These are phyloP conservation scores for Euphrasia confusa DNA, from an alignment of 257 asterid genomes.

Conservation along the genomic window DNA sequence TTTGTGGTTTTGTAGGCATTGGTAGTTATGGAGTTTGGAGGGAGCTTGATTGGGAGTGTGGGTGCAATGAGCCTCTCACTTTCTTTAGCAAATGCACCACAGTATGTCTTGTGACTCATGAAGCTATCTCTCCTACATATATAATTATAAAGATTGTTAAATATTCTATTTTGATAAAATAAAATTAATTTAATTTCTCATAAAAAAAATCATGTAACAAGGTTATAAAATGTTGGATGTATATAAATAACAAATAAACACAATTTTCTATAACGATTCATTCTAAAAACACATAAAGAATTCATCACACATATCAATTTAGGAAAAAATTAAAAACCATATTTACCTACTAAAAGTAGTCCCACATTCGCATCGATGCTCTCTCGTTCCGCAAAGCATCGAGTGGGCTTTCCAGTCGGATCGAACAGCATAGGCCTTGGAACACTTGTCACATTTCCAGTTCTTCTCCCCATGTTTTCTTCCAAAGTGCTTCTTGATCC, in stretches of 20 bases:
- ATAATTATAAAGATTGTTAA: too few relatives aligned
- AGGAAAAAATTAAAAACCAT: too few relatives aligned
- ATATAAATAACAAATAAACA: too few relatives aligned
- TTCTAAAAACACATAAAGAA: too few relatives aligned
- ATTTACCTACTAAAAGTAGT: conserved; percentile 28
- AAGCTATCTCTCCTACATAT: conserved; percentile 32
- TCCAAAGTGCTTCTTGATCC: conserved; percentile 68
- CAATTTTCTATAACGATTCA: too few relatives aligned
- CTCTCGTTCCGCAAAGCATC: conserved; percentile 64
- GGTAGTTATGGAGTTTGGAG: not conserved
- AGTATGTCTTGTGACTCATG: conserved; percentile 65
- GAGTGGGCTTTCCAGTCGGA: conserved; percentile 79
- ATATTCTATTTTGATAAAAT: too few relatives aligned
- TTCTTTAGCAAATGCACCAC: conserved; percentile 74
- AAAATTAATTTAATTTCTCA: too few relatives aligned
- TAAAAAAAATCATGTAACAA: too few relatives aligned
- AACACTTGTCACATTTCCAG: conserved; percentile 69
- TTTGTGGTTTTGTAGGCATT: not conserved
- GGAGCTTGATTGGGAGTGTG: not conserved
- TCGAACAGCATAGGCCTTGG: conserved; percentile 66
- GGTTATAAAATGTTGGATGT: too few relatives aligned
- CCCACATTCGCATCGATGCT: conserved; percentile 71
- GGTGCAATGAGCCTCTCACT: conserved; percentile 62
- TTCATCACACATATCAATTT: too few relatives aligned
- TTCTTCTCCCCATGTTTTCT: conserved; percentile 83